Evolutionary conservation across 352 stramenopile species (phyloP).

Genomic region (Albugo candida): DNA sequence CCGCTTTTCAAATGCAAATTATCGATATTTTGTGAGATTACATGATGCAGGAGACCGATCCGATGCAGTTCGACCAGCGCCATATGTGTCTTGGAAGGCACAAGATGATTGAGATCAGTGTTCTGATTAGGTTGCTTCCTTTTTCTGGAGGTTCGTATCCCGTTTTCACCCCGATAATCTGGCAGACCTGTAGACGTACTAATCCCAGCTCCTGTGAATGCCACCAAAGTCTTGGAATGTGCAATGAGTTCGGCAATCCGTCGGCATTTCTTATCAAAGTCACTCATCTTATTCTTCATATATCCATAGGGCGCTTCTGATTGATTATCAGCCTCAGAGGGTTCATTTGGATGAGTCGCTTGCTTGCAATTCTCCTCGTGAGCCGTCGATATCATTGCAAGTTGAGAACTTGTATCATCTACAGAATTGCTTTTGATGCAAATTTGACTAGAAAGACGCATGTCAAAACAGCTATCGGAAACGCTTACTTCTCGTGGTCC

Average conservation of each 20-base stretch:
- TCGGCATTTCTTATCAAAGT: constrained; percentile 32
- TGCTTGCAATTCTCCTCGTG: no score
- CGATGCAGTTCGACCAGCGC: constrained; percentile 54
- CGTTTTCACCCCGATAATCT: constrained; percentile 65
- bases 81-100: constrained; percentile 68
- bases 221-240: constrained; percentile 40
- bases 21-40: constrained; percentile 73
- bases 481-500: no score
- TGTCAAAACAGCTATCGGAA: no score
- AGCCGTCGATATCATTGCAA: no score
- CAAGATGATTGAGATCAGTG: constrained; percentile 33
- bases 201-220: constrained; percentile 64
- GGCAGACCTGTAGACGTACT: constrained; percentile 60
- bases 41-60: constrained; percentile 45
- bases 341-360: no score
- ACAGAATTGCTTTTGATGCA: no score
- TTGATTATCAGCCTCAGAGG: no score
- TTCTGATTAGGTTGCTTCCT: background rate
- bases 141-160: constrained; percentile 23
- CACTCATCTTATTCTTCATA: background rate
- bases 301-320: no score
- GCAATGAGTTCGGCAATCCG: constrained; percentile 39
- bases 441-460: no score
- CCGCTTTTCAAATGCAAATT: constrained; percentile 73
- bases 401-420: no score